phyloP scores from a whole-genome alignment of 768 basidiomycete species.

The Zangia roseola region DNA sequence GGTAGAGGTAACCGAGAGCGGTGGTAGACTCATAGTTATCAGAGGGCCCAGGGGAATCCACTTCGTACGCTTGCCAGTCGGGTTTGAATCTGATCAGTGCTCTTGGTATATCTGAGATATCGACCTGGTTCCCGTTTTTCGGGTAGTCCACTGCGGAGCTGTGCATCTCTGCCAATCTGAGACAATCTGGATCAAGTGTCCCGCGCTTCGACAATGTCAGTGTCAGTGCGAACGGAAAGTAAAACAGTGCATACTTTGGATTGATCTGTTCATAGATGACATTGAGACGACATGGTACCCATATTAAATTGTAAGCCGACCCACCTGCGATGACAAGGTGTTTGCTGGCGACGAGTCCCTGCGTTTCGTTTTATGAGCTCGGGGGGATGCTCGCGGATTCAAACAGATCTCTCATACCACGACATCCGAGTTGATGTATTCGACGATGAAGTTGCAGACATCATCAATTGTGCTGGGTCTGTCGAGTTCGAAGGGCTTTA shows the following conservation, averaged over 20 bases:
- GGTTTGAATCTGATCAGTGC: conserved; percentile 67
- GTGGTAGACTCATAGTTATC: conserved; percentile 73
- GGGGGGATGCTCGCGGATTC: not conserved
- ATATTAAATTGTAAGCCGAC: conserved; percentile 18
- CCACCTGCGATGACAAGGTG: conserved; percentile 70
- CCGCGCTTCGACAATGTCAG: conserved; percentile 46
- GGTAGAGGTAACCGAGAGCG: conserved; percentile 72
- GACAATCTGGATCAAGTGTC: conserved; percentile 55
- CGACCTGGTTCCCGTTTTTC: conserved; percentile 69
- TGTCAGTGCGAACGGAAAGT: not conserved
- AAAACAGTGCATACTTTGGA: conserved; percentile 48
- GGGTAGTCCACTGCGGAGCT: conserved; percentile 76
- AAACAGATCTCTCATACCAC: conserved; percentile 44
- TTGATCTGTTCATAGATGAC: conserved; percentile 52
- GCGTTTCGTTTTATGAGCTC: conserved; percentile 11
- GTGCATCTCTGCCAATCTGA: conserved; percentile 55
- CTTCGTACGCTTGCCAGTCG: conserved; percentile 58
- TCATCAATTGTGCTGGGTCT: conserved; percentile 61
- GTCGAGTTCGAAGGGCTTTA: conserved; percentile 36
- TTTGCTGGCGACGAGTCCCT: conserved; percentile 70
- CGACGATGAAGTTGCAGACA: conserved; percentile 77
- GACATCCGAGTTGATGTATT: conserved; percentile 83
- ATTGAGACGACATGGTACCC: not conserved
- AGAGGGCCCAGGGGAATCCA: not conserved
- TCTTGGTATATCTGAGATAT: conserved; percentile 51